Conservation (phyloP, 371 early-diverging fungal genomes). For the Aphelidium insulamus region DNA sequence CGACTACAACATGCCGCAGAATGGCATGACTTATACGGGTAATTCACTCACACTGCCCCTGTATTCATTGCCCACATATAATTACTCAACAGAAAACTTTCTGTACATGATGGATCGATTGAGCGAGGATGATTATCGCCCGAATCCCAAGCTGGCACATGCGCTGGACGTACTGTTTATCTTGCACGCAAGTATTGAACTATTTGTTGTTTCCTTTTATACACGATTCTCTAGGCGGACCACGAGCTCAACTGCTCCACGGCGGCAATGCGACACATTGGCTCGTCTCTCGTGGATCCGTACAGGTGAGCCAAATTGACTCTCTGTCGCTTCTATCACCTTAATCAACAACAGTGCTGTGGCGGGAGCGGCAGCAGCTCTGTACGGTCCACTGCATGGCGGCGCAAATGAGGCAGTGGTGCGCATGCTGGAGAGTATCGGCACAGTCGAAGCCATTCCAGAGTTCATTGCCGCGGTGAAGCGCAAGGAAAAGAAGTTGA, state of each 20-base stretch:
- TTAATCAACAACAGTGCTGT: slow-evolving; percentile 5
- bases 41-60: not conserved
- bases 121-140: slow-evolving; percentile 22
- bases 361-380: slow-evolving; percentile 6
- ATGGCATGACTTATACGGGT: slow-evolving; percentile 11
- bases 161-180: slow-evolving; percentile 32
- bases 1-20: slow-evolving; percentile 21
- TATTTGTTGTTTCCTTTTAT: no score
- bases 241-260: slow-evolving; percentile 29
- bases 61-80: not conserved
- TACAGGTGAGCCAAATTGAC: slow-evolving; percentile 14
- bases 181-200: slow-evolving; percentile 18
- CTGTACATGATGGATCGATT: slow-evolving; percentile 35
- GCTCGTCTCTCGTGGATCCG: slow-evolving; percentile 26
- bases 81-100: slow-evolving; percentile 15
- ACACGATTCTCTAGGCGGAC: slow-evolving; percentile 4
- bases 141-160: slow-evolving; percentile 21
- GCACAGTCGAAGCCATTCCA: slow-evolving; percentile 19
- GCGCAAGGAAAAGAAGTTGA: slow-evolving; percentile 20
- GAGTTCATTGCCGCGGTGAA: slow-evolving; percentile 23
- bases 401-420: slow-evolving; percentile 32
- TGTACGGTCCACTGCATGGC: slow-evolving; percentile 32
- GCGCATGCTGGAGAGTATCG: slow-evolving; percentile 27
- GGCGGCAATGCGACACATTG: slow-evolving; percentile 33
- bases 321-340: not conserved